Evolutionary conservation across 1,284 basidiomycete species (phyloP).

Genomic region (Trametes sp.): DNA sequence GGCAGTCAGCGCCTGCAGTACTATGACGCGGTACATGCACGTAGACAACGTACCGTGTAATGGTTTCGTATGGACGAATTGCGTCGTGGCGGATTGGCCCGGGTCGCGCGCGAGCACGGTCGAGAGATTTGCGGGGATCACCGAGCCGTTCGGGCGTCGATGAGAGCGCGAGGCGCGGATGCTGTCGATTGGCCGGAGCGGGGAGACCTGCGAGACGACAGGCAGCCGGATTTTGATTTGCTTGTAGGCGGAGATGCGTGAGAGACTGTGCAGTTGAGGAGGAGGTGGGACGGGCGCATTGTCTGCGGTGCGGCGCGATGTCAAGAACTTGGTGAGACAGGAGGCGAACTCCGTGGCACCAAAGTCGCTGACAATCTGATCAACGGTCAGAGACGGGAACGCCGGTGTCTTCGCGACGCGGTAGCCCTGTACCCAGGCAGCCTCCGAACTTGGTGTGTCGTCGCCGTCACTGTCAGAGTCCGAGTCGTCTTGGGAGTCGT

Average conservation of each 20-base stretch:
- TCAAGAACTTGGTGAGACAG: background rate
- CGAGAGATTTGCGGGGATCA: background rate
- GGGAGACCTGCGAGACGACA: background rate
- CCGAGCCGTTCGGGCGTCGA: background rate
- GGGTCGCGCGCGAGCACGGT: constrained; percentile 10
- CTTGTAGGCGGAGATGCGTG: constrained; percentile 11
- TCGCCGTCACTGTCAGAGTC: no score
- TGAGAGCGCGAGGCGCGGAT: constrained; percentile 7
- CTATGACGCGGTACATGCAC: no score
- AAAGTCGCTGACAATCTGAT: background rate
- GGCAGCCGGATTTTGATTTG: constrained; percentile 5
- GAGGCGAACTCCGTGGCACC: constrained; percentile 10
- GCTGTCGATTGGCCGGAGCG: background rate
- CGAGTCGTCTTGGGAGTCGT: no score
- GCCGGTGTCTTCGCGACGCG: constrained; percentile 12
- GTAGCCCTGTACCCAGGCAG: background rate
- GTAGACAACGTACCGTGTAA: background rate
- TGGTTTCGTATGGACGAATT: background rate
- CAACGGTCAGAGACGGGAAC: background rate
- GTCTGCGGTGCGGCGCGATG: no score
- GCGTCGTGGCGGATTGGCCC: background rate
- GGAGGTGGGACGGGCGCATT: background rate
- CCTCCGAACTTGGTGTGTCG: background rate
- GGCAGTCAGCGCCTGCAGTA: background rate
- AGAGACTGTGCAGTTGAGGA: background rate